phyloP scores from a whole-genome alignment of 257 asterid genomes.

The Cinchona pubescens region DNA sequence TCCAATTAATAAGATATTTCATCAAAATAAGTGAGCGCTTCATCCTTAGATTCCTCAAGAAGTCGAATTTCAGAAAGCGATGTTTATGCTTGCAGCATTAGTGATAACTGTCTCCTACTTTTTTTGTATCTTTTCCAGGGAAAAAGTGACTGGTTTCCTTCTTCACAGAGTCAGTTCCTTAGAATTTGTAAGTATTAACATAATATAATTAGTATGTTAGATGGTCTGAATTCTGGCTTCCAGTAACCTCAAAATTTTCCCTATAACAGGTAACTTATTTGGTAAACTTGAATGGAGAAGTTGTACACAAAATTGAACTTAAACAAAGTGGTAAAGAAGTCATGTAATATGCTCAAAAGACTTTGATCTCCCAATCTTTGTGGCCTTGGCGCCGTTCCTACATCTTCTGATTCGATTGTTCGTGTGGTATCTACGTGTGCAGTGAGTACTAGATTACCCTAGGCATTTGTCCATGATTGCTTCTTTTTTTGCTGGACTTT shows the following conservation, averaged over 20 bases:
- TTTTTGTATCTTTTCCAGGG: conserved; percentile 27
- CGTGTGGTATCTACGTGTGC: too few relatives aligned
- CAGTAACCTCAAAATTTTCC: background rate
- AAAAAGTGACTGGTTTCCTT: conserved; percentile 41
- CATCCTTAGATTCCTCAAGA: background rate
- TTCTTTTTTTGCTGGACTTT: too few relatives aligned
- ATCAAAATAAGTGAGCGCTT: conserved; percentile 35
- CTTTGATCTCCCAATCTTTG: too few relatives aligned
- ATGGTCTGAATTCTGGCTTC: background rate
- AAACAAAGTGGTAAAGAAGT: conserved; percentile 52
- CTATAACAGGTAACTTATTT: conserved; percentile 41
- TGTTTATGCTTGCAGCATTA: background rate
- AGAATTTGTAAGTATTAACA: conserved; percentile 47
- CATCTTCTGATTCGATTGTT: background rate
- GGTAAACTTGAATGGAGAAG: conserved; percentile 50
- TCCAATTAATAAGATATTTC: conserved; percentile 26
- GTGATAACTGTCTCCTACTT: background rate
- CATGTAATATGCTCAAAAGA: conserved; percentile 28
- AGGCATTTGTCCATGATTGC: background rate
- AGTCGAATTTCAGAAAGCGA: background rate
- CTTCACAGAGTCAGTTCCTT: conserved; percentile 50
- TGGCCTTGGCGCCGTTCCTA: background rate
- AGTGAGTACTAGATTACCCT: background rate
- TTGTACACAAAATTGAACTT: conserved; percentile 35
- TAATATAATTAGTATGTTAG: background rate